phyloP scores from a whole-genome alignment of 495 filamentous ascomycete species.

The Glutinoglossum americanum region DNA sequence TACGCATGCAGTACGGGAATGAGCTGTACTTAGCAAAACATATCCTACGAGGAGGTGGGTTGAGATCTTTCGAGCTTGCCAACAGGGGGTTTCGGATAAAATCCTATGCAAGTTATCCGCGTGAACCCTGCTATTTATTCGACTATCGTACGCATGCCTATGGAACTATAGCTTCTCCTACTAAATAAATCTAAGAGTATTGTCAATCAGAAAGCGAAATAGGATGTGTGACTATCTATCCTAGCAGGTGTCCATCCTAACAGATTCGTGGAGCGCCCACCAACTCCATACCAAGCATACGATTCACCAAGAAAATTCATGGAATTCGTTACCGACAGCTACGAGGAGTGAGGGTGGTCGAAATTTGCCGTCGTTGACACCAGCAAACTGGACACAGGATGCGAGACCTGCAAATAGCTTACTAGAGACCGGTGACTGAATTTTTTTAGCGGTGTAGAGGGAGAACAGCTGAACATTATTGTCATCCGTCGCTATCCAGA shows the following conservation, averaged over 20 bases:
- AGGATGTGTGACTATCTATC: neutral
- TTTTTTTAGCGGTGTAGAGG: neutral
- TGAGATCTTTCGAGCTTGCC: too few relatives aligned
- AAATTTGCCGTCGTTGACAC: neutral
- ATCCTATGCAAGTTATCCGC: too few relatives aligned
- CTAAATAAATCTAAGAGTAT: neutral
- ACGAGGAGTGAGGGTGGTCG: neutral
- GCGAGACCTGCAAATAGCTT: neutral
- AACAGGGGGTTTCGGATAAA: too few relatives aligned
- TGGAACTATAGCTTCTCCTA: neutral
- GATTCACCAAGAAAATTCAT: neutral
- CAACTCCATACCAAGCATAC: neutral
- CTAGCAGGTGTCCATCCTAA: too few relatives aligned
- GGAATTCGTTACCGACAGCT: neutral
- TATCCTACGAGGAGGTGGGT: neutral
- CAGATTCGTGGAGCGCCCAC: neutral
- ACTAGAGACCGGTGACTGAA: neutral
- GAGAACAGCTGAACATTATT: neutral
- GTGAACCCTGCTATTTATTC: too few relatives aligned
- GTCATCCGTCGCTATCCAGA: neutral
- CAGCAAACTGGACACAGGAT: neutral
- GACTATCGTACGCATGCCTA: neutral
- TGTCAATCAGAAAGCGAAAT: neutral
- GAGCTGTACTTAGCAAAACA: neutral
- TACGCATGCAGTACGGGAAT: neutral